These are phyloP conservation scores for Fusarium sp. DNA, from an alignment of 2,329 filamentous ascomycete genomes.

Conservation along the genomic window DNA sequence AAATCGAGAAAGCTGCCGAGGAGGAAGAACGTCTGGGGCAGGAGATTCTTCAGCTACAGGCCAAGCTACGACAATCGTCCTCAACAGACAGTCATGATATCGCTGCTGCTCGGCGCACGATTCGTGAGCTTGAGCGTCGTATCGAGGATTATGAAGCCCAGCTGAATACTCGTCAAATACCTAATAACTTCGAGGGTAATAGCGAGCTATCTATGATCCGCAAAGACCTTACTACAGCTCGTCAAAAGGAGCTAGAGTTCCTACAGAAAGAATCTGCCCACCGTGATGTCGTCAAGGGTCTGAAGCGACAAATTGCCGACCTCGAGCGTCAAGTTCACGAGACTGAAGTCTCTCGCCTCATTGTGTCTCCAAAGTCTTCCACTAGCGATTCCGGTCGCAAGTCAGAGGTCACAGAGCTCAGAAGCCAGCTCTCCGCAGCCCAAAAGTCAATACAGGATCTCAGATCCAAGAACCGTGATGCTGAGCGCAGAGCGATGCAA, in stretches of 20 bases:
- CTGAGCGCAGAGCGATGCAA: conserved; percentile 57
- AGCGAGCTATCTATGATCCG: conserved; percentile 69
- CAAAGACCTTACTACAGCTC: conserved; percentile 69
- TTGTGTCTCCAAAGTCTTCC: conserved; percentile 57
- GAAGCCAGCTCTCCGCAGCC: conserved; percentile 68
- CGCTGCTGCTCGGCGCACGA: conserved; percentile 68
- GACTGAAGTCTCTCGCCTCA: conserved; percentile 63
- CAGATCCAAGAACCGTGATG: conserved; percentile 59
- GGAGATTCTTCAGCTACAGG: conserved; percentile 64
- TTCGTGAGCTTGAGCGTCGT: conserved; percentile 71
- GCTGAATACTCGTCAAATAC: conserved; percentile 47
- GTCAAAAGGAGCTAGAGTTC: conserved; percentile 73
- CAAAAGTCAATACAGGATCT: conserved; percentile 68
- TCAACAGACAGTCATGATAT: conserved; percentile 63
- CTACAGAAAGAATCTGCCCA: conserved; percentile 72
- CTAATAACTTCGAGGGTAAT: conserved; percentile 54
- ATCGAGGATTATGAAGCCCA: conserved; percentile 64
- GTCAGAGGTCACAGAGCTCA: conserved; percentile 67
- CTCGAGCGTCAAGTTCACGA: conserved; percentile 76
- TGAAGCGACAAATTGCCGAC: conserved; percentile 72
- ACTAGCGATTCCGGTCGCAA: conserved; percentile 62
- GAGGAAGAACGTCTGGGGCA: conserved; percentile 71
- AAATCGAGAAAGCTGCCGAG: conserved; percentile 72
- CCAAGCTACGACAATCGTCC: conserved; percentile 55
- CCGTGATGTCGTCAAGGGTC: conserved; percentile 68